phyloP scores from a whole-genome alignment of 108 stramenopile species.

The Skeletonema grethae region DNA sequence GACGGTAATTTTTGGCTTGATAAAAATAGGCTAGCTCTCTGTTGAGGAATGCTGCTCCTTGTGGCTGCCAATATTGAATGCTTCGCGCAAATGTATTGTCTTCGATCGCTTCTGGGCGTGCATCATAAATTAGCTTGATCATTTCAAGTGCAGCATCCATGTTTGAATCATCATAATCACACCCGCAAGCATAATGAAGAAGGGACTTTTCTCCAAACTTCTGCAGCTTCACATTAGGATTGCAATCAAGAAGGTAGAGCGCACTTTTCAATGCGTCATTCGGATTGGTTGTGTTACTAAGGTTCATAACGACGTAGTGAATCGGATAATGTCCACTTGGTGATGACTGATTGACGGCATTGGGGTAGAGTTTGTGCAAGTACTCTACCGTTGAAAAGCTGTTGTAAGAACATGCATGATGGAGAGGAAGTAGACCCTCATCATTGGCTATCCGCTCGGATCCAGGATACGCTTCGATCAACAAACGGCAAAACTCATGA shows the following conservation, averaged over 20 bases:
- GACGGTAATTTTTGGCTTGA: too few species aligned
- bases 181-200: not conserved
- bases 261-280: not conserved
- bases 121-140: too few species aligned
- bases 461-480: slow-evolving; percentile 5
- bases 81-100: too few species aligned
- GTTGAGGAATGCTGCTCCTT: too few species aligned
- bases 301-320: too few species aligned
- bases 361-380: not conserved
- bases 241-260: not conserved
- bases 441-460: not conserved
- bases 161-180: too few species aligned
- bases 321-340: not conserved
- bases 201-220: not conserved
- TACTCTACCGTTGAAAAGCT: not conserved
- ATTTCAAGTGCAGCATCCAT: too few species aligned
- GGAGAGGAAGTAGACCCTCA: not conserved
- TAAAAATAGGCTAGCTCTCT: too few species aligned
- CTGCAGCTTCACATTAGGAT: not conserved
- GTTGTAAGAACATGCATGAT: not conserved
- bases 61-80: too few species aligned
- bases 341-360: not conserved
- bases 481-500: not conserved
- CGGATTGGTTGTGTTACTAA: too few species aligned
- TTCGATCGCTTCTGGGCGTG: too few species aligned